Evolutionary conservation across 176 grass and related monocot genomes (phyloP).

Genomic region (Saccharum spontaneum): DNA sequence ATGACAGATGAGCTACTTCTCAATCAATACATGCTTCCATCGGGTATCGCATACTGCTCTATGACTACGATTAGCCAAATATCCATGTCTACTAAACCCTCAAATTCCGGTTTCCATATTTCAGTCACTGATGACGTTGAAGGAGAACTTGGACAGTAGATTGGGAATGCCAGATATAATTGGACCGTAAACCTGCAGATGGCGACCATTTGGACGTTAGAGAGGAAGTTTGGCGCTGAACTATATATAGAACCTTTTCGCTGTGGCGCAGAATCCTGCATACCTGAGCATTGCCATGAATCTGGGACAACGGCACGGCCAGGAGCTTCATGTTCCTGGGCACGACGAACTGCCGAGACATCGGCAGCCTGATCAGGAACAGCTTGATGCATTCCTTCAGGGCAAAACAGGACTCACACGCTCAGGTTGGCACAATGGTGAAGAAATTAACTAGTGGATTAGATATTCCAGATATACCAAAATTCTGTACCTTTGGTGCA

Average conservation of each 20-base stretch:
- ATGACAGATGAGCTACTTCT: not conserved
- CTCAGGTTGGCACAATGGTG: not conserved
- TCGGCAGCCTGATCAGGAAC: slow-evolving; percentile 58
- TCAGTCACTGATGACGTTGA: slow-evolving; percentile 42
- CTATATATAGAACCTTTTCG: not conserved
- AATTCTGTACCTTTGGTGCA: slow-evolving; percentile 36
- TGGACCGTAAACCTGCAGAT: slow-evolving; percentile 56
- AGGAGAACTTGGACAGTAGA: slow-evolving; percentile 60
- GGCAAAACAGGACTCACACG: not conserved
- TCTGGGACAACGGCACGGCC: slow-evolving; percentile 55
- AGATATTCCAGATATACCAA: not conserved
- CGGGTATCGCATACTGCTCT: not conserved
- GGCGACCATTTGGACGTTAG: not conserved
- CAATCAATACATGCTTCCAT: not conserved
- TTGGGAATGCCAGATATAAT: slow-evolving; percentile 60
- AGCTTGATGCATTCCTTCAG: slow-evolving; percentile 67
- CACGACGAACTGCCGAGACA: slow-evolving; percentile 47
- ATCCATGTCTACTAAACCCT: not conserved
- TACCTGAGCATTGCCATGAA: slow-evolving; percentile 57
- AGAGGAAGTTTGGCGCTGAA: not conserved
- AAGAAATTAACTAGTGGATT: not conserved
- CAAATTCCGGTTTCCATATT: not conserved
- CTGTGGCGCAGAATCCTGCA: not conserved
- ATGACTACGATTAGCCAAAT: not conserved
- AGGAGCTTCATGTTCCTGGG: slow-evolving; percentile 58